Conservation (phyloP, 2,329 filamentous ascomycete species). For the Diaporthe velutina region DNA sequence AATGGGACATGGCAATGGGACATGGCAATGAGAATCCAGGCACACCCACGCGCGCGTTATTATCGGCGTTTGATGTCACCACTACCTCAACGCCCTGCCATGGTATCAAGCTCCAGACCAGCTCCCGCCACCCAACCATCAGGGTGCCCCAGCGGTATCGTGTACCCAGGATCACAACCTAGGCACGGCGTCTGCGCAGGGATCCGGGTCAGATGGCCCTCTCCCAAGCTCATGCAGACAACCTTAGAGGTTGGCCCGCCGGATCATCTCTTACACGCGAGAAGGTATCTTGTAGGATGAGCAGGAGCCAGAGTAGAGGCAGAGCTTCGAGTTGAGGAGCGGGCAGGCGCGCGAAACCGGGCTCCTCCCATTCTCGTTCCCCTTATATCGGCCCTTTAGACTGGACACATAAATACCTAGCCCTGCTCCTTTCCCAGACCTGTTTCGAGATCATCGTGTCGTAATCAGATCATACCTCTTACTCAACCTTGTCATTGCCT, state of each 20-base stretch:
- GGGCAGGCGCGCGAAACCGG: background rate
- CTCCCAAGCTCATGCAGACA: slow-evolving; percentile 25
- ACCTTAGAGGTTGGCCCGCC: background rate
- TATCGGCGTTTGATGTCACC: slow-evolving; percentile 33
- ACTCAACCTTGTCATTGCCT: slow-evolving; percentile 11
- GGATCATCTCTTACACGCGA: slow-evolving; percentile 27
- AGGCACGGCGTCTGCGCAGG: background rate
- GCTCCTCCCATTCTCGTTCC: background rate
- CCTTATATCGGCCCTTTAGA: background rate
- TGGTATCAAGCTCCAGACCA: slow-evolving; percentile 5
- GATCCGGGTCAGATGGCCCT: slow-evolving; percentile 27
- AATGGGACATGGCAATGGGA: slow-evolving; percentile 6
- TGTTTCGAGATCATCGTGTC: background rate
- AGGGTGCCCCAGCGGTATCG: slow-evolving; percentile 20
- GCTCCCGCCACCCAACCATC: slow-evolving; percentile 23
- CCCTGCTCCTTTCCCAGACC: slow-evolving; percentile 28
- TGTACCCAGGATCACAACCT: background rate
- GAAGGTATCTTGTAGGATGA: background rate
- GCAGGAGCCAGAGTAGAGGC: background rate
- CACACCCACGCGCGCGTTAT: slow-evolving; percentile 3
- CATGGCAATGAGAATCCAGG: slow-evolving; percentile 23
- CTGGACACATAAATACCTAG: slow-evolving; percentile 35
- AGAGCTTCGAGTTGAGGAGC: background rate
- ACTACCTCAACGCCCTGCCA: slow-evolving; percentile 18
- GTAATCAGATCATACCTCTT: slow-evolving; percentile 15